Evolutionary conservation across 495 filamentous ascomycete genomes (phyloP), one percentile per base, ranked within the genome.

Genomic region (Aspergillus leporis): DNA sequence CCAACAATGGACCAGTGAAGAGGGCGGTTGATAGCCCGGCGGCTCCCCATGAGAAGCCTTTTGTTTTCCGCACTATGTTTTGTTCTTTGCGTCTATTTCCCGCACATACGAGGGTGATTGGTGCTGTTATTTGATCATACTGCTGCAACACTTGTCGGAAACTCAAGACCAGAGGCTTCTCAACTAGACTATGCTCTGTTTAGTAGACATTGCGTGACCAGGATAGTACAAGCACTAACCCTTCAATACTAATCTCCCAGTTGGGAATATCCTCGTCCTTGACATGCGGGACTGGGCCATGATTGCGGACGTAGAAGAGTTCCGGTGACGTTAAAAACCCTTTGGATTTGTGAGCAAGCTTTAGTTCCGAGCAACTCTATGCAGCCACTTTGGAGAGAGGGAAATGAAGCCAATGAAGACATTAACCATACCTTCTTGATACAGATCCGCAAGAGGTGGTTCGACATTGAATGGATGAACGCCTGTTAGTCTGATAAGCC

Each of bases 401-500:
- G 23, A 43, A 51, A 13, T 5, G 2, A 19, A 40, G 5, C 40
- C 8, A 6, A 19, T 14, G 16, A 43, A 41, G 30, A 13, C 45
- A 56, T 18, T 8, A 32, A n/a, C 9, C 66, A 51, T 72, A 65
- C 88, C 89, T 74, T 96, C 87, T 64, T 97, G 82, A 69, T 83
- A 97, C 9, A 98, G 78, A 5, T 85, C 82, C 18, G 83, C 89
- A 12, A 98, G 74, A 9, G 93, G 93, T 5, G 93, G 83, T 75
- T 98, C 93, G 49, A 93, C 90, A 69, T 98, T 98, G 76, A 96
- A 96, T 4, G 93, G 93, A 75, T 98, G 93, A 36, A 91, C 82
- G 40, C 93, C 93, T 19, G 93, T 98, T 50, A 98, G 76, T 43
- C 93, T 81, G 61, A 98, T 95, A 36, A 98, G 75, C 28, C 93